These are phyloP conservation scores for Paraconiothyrium brasiliense DNA, from an alignment of 2,329 filamentous ascomycete species.

Conservation along the genomic window DNA sequence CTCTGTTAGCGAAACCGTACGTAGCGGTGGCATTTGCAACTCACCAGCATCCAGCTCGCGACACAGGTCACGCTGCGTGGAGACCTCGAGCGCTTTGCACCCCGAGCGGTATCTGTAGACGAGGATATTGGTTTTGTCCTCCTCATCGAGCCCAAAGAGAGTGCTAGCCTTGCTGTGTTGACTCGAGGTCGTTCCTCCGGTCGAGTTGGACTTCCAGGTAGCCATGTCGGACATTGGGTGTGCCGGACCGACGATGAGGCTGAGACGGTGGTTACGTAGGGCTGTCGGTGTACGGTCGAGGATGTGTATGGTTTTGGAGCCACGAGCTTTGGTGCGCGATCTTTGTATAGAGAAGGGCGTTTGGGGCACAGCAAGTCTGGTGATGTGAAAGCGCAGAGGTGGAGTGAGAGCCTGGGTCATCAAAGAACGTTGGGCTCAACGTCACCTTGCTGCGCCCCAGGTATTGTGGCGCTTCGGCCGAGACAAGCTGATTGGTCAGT, in stretches of 20 bases:
- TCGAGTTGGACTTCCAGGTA: conserved; percentile 57
- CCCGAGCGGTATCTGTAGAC: conserved; percentile 58
- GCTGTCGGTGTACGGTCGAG: conserved; percentile 25
- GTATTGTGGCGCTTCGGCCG: conserved; percentile 12
- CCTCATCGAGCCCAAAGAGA: conserved; percentile 56
- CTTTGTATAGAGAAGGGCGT: conserved; percentile 40
- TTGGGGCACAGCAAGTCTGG: conserved; percentile 34
- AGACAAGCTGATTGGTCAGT: conserved; percentile 14
- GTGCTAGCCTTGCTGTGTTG: conserved; percentile 51
- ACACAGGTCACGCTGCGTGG: conserved; percentile 57
- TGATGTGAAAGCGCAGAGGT: conserved; percentile 35
- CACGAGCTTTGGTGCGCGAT: conserved; percentile 29
- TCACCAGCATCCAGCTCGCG: conserved; percentile 48
- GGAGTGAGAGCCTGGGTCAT: conserved; percentile 23
- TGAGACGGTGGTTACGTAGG: conserved; percentile 36
- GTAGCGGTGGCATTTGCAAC: conserved; percentile 21
- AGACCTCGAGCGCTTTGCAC: conserved; percentile 49
- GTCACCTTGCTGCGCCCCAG: conserved; percentile 32
- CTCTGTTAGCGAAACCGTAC: conserved; percentile 29
- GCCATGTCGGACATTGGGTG: conserved; percentile 42
- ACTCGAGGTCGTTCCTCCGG: conserved; percentile 46
- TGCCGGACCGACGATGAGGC: conserved; percentile 34
- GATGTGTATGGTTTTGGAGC: conserved; percentile 31
- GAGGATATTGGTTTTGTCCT: conserved; percentile 54
- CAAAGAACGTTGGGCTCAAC: conserved; percentile 16